Evolutionary conservation across 2,329 filamentous ascomycete species (phyloP).

Genomic region (Trichoderma gracile): DNA sequence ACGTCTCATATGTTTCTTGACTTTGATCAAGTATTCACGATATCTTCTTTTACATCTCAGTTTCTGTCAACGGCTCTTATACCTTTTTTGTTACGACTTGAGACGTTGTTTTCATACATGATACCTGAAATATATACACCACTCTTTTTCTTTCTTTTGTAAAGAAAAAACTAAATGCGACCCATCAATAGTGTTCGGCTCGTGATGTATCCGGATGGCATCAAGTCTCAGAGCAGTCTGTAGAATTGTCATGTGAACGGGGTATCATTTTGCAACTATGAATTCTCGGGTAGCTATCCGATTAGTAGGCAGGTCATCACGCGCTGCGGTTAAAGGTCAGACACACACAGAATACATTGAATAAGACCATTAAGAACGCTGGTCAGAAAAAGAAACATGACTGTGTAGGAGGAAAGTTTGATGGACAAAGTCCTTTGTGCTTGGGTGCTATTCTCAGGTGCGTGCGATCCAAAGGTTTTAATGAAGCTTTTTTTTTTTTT

Average conservation of each 20-base stretch:
- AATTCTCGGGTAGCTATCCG: background rate
- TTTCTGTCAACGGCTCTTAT: background rate
- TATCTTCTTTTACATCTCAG: background rate
- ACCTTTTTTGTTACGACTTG: background rate
- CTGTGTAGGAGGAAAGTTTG: background rate
- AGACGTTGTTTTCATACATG: background rate
- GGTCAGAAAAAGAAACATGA: no score
- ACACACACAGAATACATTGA: no score
- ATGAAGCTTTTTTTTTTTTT: no score
- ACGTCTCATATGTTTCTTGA: background rate
- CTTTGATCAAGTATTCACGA: background rate
- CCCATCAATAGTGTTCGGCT: background rate
- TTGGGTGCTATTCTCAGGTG: no score
- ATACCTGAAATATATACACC: background rate
- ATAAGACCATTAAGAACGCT: no score
- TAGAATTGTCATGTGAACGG: constrained; percentile 14
- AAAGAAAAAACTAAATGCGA: background rate
- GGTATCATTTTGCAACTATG: background rate
- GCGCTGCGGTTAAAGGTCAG: background rate
- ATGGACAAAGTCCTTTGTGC: background rate
- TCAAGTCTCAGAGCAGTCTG: background rate
- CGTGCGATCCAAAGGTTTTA: no score
- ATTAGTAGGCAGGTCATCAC: constrained; percentile 4
- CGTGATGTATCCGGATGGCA: constrained; percentile 21
- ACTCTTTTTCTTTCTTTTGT: background rate